Conservation (phyloP, 208 protist genomes). For the Acanthamoeba lenticulata region DNA sequence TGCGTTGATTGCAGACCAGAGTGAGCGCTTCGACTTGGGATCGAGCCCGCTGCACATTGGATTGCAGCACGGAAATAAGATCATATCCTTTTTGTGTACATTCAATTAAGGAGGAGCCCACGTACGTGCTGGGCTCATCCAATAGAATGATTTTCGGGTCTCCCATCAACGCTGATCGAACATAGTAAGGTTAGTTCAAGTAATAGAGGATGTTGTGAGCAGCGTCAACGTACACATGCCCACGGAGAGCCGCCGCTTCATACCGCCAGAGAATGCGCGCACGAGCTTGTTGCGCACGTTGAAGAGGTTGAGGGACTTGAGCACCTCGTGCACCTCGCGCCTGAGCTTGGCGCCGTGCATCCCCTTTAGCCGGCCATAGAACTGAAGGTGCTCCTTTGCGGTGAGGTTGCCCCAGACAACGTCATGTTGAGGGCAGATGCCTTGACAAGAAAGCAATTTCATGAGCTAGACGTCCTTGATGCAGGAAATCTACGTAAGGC, state of each 20-base stretch:
- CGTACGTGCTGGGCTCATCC: conserved; percentile 72
- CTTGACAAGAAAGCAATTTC: neutral
- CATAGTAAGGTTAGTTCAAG: neutral
- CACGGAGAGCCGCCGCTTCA: conserved; percentile 74
- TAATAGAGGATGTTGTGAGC: neutral
- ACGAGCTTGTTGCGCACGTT: neutral
- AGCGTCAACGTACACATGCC: conserved; percentile 46
- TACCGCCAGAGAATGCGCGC: conserved; percentile 64
- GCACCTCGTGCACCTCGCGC: neutral
- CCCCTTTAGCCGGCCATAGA: conserved; percentile 61
- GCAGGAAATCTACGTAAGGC: too few species aligned
- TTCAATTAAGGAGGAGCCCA: neutral
- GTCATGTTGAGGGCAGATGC: conserved; percentile 63
- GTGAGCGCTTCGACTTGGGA: conserved; percentile 68
- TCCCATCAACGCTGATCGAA: conserved; percentile 68
- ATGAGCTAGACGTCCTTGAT: neutral
- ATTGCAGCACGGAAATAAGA: neutral
- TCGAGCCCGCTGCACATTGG: conserved; percentile 66
- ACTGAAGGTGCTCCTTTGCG: conserved; percentile 51
- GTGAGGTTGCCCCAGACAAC: conserved; percentile 66
- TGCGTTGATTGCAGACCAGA: conserved; percentile 72
- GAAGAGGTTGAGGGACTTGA: conserved; percentile 17
- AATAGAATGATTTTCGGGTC: conserved; percentile 48
- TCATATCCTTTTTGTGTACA: neutral
- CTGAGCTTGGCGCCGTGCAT: neutral